Evolutionary conservation across 805 yeast species (phyloP).

Genomic region (Teunomyces lycoperdinae): DNA sequence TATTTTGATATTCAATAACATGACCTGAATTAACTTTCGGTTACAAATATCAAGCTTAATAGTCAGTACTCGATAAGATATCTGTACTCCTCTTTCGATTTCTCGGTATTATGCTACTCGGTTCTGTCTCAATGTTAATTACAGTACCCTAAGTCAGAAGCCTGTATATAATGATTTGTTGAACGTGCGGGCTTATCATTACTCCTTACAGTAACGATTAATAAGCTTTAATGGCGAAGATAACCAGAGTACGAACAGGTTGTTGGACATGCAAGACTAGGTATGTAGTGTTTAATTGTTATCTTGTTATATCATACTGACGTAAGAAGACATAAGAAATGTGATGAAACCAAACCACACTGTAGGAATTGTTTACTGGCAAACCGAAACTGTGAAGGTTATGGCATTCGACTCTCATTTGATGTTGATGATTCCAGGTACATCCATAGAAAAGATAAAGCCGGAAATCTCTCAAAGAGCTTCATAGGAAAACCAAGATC

Average conservation of each 20-base stretch:
- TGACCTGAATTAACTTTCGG: too few relatives aligned
- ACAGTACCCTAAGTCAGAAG: too few relatives aligned
- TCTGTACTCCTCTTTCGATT: too few relatives aligned
- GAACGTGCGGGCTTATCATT: too few relatives aligned
- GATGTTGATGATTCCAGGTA: conserved; percentile 49
- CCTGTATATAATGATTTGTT: too few relatives aligned
- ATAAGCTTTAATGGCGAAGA: conserved; percentile 27
- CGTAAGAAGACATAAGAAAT: conserved; percentile 45
- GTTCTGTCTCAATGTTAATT: too few relatives aligned
- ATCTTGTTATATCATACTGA: conserved; percentile 8
- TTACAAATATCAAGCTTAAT: too few relatives aligned
- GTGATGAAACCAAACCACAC: conserved; percentile 53
- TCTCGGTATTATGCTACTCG: too few relatives aligned
- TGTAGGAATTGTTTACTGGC: conserved; percentile 47
- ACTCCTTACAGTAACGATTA: too few relatives aligned
- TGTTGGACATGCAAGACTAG: conserved; percentile 57
- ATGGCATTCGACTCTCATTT: conserved; percentile 46
- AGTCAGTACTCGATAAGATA: too few relatives aligned
- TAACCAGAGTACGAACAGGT: conserved; percentile 53
- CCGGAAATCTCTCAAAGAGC: conserved; percentile 38
- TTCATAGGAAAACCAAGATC: conserved; percentile 43
- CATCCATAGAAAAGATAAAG: conserved; percentile 11
- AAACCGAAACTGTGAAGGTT: conserved; percentile 49
- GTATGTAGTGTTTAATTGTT: conserved; percentile 22
- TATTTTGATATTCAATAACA: too few relatives aligned